These are phyloP conservation scores for Neonectria faginata DNA, from an alignment of 2,329 filamentous ascomycete species.

Conservation along the genomic window DNA sequence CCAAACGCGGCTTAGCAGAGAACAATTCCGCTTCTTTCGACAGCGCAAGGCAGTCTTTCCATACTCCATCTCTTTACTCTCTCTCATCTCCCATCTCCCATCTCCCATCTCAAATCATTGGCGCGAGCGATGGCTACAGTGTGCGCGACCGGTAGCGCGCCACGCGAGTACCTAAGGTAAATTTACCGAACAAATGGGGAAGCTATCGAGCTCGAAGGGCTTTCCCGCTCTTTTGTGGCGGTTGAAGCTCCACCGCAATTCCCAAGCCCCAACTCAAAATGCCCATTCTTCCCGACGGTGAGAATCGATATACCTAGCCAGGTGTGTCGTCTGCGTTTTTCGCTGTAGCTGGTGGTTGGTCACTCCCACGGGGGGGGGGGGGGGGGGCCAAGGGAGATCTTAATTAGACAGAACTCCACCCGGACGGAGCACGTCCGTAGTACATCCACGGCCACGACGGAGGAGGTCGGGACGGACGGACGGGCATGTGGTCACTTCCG, in stretches of 20 bases:
- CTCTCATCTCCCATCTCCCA: background rate
- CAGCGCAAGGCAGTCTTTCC: background rate
- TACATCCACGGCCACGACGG: background rate
- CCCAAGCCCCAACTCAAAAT: background rate
- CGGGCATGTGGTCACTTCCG: no score
- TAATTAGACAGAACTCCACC: background rate
- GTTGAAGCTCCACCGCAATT: conserved; percentile 4
- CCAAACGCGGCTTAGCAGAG: background rate
- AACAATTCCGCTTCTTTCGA: background rate
- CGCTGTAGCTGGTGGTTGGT: background rate
- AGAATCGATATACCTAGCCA: no score
- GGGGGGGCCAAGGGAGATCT: background rate
- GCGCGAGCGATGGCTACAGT: background rate
- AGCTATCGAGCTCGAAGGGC: background rate
- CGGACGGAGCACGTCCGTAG: background rate
- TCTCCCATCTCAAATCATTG: background rate
- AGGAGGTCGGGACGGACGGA: no score
- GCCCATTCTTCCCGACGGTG: background rate
- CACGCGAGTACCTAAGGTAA: background rate
- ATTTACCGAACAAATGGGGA: background rate
- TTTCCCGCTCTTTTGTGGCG: background rate
- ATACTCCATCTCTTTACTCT: no score
- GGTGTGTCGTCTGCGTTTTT: background rate
- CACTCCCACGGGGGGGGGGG: no score
- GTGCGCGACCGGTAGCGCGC: background rate